A percentile compares a stretch with the other conserved stretches of the same genome.
These are phyloP conservation scores for Dictyostelium firmibasis DNA, from an alignment of 78 protist genomes.

Conservation along the genomic window DNA sequence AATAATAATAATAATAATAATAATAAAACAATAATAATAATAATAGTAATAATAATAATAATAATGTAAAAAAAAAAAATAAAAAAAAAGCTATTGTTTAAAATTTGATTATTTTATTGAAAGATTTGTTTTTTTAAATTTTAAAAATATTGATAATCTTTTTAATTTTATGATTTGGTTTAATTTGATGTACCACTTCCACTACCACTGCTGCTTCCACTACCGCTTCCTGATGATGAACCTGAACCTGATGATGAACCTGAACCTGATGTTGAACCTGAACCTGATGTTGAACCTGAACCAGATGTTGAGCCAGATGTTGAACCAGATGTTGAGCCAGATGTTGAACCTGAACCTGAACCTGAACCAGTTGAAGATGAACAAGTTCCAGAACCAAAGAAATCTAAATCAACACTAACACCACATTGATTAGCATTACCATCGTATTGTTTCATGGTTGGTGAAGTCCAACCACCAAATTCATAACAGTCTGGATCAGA, in stretches of 20 bases:
- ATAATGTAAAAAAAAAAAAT: no score
- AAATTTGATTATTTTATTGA: not conserved
- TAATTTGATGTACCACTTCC: not conserved
- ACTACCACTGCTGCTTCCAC: not conserved
- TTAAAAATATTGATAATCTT: not conserved
- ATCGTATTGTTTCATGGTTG: slow-evolving; percentile 46
- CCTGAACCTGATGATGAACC: not conserved
- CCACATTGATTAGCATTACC: slow-evolving; percentile 28
- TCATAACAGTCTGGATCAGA: not conserved
- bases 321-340: not conserved
- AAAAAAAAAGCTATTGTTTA: no score
- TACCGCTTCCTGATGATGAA: not conserved
- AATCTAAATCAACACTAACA: slow-evolving; percentile 30
- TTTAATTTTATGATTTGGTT: no score
- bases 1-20: not conserved
- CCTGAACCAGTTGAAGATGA: not conserved
- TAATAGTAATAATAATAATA: no score
- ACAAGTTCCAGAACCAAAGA: not conserved
- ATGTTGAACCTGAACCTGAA: not conserved
- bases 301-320: not conserved
- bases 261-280: not conserved
- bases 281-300: not conserved
- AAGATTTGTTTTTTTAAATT: not conserved
- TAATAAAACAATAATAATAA: no score
- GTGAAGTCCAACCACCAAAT: slow-evolving; percentile 68